phyloP scores from a whole-genome alignment of 352 stramenopile genomes.

The Aphanomyces stellatus region DNA sequence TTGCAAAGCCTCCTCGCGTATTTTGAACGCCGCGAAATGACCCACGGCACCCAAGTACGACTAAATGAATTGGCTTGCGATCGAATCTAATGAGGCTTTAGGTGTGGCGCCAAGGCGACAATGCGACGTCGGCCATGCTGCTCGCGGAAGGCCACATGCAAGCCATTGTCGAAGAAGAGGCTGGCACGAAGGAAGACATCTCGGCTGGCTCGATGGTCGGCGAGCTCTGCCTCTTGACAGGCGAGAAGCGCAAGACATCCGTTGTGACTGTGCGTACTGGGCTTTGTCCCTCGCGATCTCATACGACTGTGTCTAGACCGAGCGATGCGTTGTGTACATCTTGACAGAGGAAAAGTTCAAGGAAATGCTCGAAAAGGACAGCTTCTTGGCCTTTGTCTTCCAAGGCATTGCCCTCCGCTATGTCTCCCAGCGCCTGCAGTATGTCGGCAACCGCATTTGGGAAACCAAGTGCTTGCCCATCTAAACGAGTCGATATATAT shows the following conservation, averaged over 20 bases:
- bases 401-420: constrained; percentile 66
- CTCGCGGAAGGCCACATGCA: constrained; percentile 53
- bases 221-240: constrained; percentile 68
- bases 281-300: not conserved
- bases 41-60: constrained; percentile 30
- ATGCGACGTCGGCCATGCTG: constrained; percentile 44
- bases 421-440: constrained; percentile 65
- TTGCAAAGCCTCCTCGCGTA: constrained; percentile 64
- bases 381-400: constrained; percentile 60
- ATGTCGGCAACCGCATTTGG: constrained; percentile 79
- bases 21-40: constrained; percentile 52
- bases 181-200: constrained; percentile 62
- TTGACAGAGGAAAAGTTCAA: constrained; percentile 45
- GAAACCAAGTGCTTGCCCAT: constrained; percentile 77
- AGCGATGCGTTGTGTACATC: constrained; percentile 59
- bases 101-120: constrained; percentile 59
- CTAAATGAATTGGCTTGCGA: not conserved
- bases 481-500: constrained; percentile 20
- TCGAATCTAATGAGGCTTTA: no score
- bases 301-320: constrained; percentile 16
- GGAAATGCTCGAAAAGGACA: constrained; percentile 55
- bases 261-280: constrained; percentile 29
- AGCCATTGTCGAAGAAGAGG: constrained; percentile 70
- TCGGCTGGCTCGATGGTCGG: constrained; percentile 62
- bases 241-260: constrained; percentile 75